phyloP scores from a whole-genome alignment of 1,284 basidiomycete genomes.

The Sanghuangporus weigelae region DNA sequence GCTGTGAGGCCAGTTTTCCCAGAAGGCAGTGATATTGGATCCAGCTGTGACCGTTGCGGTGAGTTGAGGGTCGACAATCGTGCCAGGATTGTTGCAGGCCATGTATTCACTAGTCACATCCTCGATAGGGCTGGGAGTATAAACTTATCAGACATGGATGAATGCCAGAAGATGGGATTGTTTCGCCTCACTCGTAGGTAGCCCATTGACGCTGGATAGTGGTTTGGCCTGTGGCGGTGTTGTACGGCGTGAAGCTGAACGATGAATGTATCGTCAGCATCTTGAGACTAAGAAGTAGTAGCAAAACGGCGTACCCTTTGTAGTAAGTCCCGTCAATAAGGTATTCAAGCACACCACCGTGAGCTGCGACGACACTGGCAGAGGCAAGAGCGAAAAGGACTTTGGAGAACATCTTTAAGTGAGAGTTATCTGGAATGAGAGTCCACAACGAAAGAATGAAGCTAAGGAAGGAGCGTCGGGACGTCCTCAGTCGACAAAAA shows the following conservation, averaged over 20 bases:
- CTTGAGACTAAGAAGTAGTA: constrained; percentile 24
- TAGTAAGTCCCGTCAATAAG: not conserved
- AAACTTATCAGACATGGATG: constrained; percentile 15
- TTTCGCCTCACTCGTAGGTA: constrained; percentile 35
- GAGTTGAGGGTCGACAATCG: constrained; percentile 41
- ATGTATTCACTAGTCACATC: constrained; percentile 40
- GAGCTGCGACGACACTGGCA: constrained; percentile 8
- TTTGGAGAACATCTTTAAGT: not conserved
- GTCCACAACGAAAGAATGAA: not conserved
- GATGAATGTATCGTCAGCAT: constrained; percentile 25
- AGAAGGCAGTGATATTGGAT: constrained; percentile 48
- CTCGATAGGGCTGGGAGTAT: constrained; percentile 39
- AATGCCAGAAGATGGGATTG: not conserved
- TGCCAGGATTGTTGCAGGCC: constrained; percentile 55
- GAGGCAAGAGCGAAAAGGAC: constrained; percentile 6
- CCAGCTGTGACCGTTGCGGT: constrained; percentile 47
- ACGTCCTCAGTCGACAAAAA: not conserved
- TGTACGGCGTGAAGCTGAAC: constrained; percentile 31
- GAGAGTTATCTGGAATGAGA: not conserved
- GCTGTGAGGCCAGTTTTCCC: constrained; percentile 47
- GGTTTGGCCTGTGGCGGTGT: constrained; percentile 45
- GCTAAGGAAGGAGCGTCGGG: not conserved
- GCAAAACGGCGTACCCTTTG: constrained; percentile 1
- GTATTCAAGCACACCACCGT: constrained; percentile 4
- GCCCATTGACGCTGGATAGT: constrained; percentile 51